Conservation (phyloP, 768 basidiomycete genomes). For the Tubosaeta sp. region DNA sequence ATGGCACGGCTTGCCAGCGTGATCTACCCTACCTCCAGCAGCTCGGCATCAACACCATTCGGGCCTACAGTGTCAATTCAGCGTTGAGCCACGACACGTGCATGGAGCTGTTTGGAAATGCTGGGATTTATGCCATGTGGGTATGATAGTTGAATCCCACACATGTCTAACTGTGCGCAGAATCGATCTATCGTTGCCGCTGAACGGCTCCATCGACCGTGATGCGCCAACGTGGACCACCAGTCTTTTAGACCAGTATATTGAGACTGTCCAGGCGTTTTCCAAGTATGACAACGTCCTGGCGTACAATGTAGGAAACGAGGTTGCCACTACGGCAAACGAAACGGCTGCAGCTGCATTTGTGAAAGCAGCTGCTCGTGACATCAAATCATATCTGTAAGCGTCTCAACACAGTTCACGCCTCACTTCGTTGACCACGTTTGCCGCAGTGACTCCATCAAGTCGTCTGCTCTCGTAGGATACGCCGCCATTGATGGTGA, state of each 20-base stretch:
- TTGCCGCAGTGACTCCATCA: conserved; percentile 51
- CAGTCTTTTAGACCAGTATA: conserved; percentile 74
- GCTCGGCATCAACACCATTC: conserved; percentile 76
- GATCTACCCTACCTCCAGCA: conserved; percentile 76
- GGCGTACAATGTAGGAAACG: conserved; percentile 89
- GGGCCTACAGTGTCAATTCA: conserved; percentile 84
- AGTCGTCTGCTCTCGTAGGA: conserved; percentile 66
- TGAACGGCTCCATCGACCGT: conserved; percentile 84
- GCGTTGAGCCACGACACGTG: conserved; percentile 82
- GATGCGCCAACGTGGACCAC: conserved; percentile 72
- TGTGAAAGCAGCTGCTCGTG: conserved; percentile 89
- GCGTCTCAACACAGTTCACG: conserved; percentile 21
- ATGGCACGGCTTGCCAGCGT: conserved; percentile 62
- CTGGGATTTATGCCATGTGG: conserved; percentile 88
- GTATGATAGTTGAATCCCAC: conserved; percentile 24
- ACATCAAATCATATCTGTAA: conserved; percentile 80
- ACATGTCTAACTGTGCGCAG: conserved; percentile 37
- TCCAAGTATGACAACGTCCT: conserved; percentile 85
- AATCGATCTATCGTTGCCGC: conserved; percentile 79
- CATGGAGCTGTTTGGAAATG: conserved; percentile 71
- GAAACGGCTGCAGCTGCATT: conserved; percentile 66
- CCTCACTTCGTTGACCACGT: neutral
- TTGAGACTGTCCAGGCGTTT: conserved; percentile 73
- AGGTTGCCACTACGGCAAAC: conserved; percentile 53
- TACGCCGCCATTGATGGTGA: conserved; percentile 83